Conservation (phyloP, 225 moss, liverwort and hornwort genomes). For the Pleurozium schreberi region DNA sequence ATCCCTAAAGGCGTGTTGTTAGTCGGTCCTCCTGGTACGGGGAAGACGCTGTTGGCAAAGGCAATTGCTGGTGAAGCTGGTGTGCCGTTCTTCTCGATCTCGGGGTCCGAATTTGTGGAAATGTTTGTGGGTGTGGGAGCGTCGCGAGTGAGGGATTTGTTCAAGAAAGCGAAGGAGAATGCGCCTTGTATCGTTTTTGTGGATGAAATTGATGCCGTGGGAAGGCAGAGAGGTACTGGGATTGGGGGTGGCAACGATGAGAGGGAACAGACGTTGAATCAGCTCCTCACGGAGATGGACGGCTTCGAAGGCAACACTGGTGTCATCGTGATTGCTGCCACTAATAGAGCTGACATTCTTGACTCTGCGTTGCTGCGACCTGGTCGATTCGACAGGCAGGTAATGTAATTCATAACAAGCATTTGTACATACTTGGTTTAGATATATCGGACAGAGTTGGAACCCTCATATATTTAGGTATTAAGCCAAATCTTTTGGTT, state of each 20-base stretch:
- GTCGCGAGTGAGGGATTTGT: slow-evolving; percentile 38
- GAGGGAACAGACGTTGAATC: slow-evolving; percentile 48
- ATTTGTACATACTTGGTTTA: neutral
- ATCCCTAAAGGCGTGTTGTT: slow-evolving; percentile 90
- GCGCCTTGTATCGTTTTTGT: slow-evolving; percentile 53
- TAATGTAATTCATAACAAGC: neutral
- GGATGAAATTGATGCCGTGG: slow-evolving; percentile 53
- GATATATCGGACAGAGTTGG: neutral
- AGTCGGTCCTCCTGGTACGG: slow-evolving; percentile 83
- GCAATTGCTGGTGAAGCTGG: slow-evolving; percentile 93
- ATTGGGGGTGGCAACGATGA: slow-evolving; percentile 53
- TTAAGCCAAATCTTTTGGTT: neutral
- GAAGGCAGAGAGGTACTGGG: slow-evolving; percentile 44
- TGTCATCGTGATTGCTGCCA: slow-evolving; percentile 49
- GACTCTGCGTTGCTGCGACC: slow-evolving; percentile 51
- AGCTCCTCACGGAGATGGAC: slow-evolving; percentile 50
- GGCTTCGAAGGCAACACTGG: slow-evolving; percentile 51
- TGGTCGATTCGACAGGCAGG: slow-evolving; percentile 52
- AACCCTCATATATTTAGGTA: neutral
- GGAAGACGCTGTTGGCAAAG: slow-evolving; percentile 83
- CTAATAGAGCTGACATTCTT: slow-evolving; percentile 43
- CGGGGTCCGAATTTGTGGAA: slow-evolving; percentile 53
- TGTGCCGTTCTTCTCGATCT: slow-evolving; percentile 90
- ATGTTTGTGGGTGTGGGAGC: slow-evolving; percentile 57
- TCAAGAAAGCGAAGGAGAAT: slow-evolving; percentile 51